A percentile compares a stretch with the other conserved stretches of the same genome.
Conservation (phyloP, 176 grass and related monocot genomes). For the Oryza nivara region DNA sequence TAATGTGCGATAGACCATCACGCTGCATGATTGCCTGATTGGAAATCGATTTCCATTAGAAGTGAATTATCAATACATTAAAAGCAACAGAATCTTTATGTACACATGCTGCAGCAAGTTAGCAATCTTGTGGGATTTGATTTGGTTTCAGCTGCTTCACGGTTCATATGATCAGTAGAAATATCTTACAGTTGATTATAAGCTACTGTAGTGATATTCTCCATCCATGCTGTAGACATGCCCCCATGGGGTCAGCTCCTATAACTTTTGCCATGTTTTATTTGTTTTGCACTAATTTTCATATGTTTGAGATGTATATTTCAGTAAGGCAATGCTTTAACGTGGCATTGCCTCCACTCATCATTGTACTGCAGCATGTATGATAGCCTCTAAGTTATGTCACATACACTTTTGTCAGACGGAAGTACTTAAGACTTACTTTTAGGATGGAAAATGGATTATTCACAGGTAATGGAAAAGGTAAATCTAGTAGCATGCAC, state of each 20-base stretch:
- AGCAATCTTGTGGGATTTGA: neutral
- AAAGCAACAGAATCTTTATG: neutral
- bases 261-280: neutral
- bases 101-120: neutral
- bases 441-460: neutral
- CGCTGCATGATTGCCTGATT: neutral
- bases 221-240: neutral
- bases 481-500: neutral
- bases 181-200: neutral
- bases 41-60: neutral
- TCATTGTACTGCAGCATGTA: neutral
- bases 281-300: neutral
- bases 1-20: neutral
- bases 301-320: neutral
- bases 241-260: neutral
- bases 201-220: neutral
- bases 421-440: neutral
- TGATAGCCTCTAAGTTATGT: neutral
- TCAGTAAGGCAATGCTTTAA: neutral
- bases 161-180: neutral
- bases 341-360: neutral
- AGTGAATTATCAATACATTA: neutral
- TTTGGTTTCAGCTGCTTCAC: neutral
- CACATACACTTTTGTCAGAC: neutral
- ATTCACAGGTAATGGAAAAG: neutral